A percentile compares a stretch with the other conserved stretches of the same genome.
These are phyloP conservation scores for Clarireedia paspali DNA, from an alignment of 2,329 filamentous ascomycete genomes.

Conservation along the genomic window DNA sequence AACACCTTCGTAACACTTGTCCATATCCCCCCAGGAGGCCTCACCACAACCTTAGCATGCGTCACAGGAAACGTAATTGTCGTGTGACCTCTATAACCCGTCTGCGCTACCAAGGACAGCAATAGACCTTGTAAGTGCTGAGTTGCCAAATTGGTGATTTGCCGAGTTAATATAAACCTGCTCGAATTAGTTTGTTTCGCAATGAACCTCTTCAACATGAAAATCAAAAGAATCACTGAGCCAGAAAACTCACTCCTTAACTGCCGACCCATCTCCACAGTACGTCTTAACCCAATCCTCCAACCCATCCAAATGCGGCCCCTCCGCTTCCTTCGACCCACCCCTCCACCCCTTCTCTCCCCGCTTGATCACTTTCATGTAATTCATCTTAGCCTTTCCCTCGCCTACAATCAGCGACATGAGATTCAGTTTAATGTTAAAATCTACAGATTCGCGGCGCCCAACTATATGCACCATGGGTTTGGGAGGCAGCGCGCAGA, in stretches of 20 bases:
- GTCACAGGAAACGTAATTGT: conserved; percentile 43
- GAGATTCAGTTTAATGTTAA: conserved; percentile 46
- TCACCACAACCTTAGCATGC: conserved; percentile 41
- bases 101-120: conserved; percentile 41
- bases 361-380: conserved; percentile 42
- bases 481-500: conserved; percentile 47
- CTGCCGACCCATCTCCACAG: conserved; percentile 18
- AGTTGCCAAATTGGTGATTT: conserved; percentile 47
- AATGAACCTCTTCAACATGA: neutral
- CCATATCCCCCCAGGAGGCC: conserved; percentile 46
- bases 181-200: neutral
- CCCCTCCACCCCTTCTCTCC: conserved; percentile 44
- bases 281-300: conserved; percentile 21
- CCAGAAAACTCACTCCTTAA: conserved; percentile 19
- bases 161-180: conserved; percentile 43
- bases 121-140: conserved; percentile 47
- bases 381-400: conserved; percentile 38
- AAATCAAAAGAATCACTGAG: neutral
- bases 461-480: conserved; percentile 44
- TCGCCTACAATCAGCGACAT: conserved; percentile 46
- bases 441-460: conserved; percentile 37
- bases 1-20: conserved; percentile 45
- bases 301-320: conserved; percentile 13
- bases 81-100: conserved; percentile 43
- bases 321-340: conserved; percentile 14